Conservation (phyloP, 2,329 filamentous ascomycete genomes). For the Ceratocystis cubensis region DNA sequence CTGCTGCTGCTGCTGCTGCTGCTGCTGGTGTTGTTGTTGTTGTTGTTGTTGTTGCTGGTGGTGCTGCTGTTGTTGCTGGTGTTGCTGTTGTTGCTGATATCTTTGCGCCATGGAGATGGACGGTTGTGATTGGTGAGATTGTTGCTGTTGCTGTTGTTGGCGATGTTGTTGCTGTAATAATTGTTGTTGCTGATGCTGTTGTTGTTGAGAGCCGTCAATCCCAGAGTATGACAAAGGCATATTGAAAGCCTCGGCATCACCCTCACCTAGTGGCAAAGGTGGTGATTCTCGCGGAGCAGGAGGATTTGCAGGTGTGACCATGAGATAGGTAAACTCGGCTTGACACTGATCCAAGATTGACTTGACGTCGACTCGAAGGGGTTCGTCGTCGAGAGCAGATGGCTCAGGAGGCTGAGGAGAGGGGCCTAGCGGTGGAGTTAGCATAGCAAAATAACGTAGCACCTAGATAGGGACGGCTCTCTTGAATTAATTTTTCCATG, state of each 20-base stretch:
- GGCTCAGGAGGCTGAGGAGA: conserved; percentile 27
- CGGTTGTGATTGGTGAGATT: neutral
- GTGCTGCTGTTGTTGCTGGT: conserved; percentile 33
- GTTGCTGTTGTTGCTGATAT: conserved; percentile 16
- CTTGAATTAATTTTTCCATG: neutral
- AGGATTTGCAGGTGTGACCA: conserved; percentile 55
- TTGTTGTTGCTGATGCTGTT: conserved; percentile 14
- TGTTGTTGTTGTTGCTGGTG: conserved; percentile 20
- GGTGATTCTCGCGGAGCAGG: conserved; percentile 51
- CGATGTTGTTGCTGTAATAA: conserved; percentile 29
- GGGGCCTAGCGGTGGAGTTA: conserved; percentile 19
- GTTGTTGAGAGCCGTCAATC: neutral
- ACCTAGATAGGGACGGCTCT: neutral
- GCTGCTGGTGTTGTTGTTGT: conserved; percentile 40
- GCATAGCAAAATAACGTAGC: neutral
- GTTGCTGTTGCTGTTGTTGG: conserved; percentile 7
- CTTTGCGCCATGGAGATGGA: conserved; percentile 27
- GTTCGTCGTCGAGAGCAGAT: conserved; percentile 36
- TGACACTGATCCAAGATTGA: conserved; percentile 52
- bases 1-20: conserved; percentile 19
- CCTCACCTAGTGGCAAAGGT: conserved; percentile 32
- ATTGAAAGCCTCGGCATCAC: conserved; percentile 34
- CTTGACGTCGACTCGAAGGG: conserved; percentile 42
- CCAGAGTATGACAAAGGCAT: conserved; percentile 32
- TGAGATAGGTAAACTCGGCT: conserved; percentile 54